phyloP scores from a whole-genome alignment of 305 asterid species.

The Galium porrigens region DNA sequence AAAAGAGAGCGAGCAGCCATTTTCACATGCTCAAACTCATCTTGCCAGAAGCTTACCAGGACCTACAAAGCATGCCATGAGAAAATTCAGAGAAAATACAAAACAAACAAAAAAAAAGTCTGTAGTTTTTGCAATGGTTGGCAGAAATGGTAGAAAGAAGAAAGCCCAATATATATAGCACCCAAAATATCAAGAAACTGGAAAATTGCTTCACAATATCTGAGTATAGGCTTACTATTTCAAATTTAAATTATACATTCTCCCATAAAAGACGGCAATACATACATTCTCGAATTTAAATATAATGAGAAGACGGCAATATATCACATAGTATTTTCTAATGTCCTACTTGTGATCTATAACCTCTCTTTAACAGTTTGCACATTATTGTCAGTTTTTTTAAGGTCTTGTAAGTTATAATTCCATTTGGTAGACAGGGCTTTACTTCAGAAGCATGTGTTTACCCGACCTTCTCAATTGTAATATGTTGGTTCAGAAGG shows the following conservation, averaged over 20 bases:
- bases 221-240: neutral
- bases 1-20: slow-evolving; percentile 98
- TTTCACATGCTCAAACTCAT: slow-evolving; percentile 75
- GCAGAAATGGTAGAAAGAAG: neutral
- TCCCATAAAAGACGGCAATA: neutral
- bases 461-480: neutral
- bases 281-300: too few species aligned
- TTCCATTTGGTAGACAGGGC: neutral
- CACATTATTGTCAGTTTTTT: neutral
- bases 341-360: neutral
- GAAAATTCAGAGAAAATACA: slow-evolving; percentile 8
- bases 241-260: neutral
- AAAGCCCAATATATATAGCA: neutral
- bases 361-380: slow-evolving; percentile 2
- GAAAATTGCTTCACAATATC: neutral
- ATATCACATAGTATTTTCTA: neutral
- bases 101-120: neutral
- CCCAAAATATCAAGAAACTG: neutral
- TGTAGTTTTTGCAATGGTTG: neutral
- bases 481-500: neutral
- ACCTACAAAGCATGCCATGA: slow-evolving; percentile 40
- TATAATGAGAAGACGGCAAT: neutral
- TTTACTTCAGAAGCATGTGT: neutral
- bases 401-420: neutral
- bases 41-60: slow-evolving; percentile 96